Percentiles rank a stretch among this genome's conserved stretches.
Conservation (phyloP, 2,329 filamentous ascomycete genomes). For the Purpureocillium takamizusanense region DNA sequence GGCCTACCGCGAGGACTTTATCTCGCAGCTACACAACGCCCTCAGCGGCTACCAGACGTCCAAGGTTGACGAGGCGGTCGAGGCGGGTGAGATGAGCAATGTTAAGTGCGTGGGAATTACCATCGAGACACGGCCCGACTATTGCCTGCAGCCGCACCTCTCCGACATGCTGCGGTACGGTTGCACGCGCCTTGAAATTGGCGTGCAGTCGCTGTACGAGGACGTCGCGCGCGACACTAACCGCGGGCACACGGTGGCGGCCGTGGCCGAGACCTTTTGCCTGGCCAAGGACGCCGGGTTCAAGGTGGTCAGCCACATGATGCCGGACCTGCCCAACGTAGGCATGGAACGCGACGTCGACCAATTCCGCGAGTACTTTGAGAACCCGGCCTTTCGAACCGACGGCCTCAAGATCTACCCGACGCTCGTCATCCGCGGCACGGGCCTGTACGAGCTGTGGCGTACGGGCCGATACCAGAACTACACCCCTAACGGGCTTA, state of each 20-base stretch:
- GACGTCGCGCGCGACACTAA: constrained; percentile 98
- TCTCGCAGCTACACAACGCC: constrained; percentile 92
- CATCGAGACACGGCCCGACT: constrained; percentile 94
- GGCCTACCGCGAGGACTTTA: constrained; percentile 86
- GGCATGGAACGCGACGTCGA: constrained; percentile 97
- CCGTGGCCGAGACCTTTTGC: constrained; percentile 93
- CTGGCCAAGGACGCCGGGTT: constrained; percentile 97
- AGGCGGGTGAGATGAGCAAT: constrained; percentile 91
- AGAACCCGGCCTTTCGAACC: constrained; percentile 90
- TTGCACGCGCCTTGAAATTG: constrained; percentile 88
- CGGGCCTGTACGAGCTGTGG: constrained; percentile 95
- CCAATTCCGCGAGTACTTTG: constrained; percentile 96
- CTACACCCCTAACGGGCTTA: constrained; percentile 93
- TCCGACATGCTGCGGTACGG: constrained; percentile 97
- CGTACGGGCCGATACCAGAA: constrained; percentile 95
- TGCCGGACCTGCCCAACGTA: constrained; percentile 96
- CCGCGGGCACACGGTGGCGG: constrained; percentile 87
- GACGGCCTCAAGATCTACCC: constrained; percentile 98
- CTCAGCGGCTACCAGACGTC: constrained; percentile 91
- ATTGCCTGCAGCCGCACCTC: constrained; percentile 91
- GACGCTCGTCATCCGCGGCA: constrained; percentile 92
- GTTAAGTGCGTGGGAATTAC: constrained; percentile 98
- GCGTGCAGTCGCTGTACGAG: constrained; percentile 94
- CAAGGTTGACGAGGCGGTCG: constrained; percentile 90
- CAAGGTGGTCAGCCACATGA: constrained; percentile 99